A percentile compares a stretch with the other conserved stretches of the same genome.
Conservation (phyloP, 495 filamentous ascomycete genomes). For the Aspergillus asperescens region DNA sequence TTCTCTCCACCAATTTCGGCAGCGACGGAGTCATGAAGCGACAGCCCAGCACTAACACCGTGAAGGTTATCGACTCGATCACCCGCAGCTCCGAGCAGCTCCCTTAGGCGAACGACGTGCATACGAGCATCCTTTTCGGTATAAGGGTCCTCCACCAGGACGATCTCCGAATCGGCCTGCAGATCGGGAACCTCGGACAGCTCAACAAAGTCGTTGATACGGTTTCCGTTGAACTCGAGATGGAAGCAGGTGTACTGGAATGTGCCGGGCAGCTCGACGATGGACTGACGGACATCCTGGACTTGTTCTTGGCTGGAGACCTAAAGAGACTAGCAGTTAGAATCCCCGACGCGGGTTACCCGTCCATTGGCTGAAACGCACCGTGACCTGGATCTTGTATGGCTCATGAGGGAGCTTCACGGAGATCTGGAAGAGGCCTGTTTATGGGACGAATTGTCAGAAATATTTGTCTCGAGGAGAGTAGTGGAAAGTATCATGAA, state of each 20-base stretch:
- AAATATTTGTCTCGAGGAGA: background rate
- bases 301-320: constrained; percentile 92
- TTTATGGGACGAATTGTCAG: background rate
- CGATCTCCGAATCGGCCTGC: constrained; percentile 65
- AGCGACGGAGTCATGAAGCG: constrained; percentile 74
- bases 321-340: constrained; percentile 40
- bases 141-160: constrained; percentile 90
- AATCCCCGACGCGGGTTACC: background rate
- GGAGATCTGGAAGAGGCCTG: constrained; percentile 71
- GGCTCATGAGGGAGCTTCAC: constrained; percentile 79
- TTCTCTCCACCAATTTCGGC: constrained; percentile 37
- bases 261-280: constrained; percentile 88
- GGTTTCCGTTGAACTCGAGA: constrained; percentile 76
- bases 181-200: constrained; percentile 86
- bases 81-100: constrained; percentile 86
- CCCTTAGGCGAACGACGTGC: constrained; percentile 83
- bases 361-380: constrained; percentile 29
- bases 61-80: constrained; percentile 83
- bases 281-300: constrained; percentile 94
- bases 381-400: constrained; percentile 77
- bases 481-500: background rate
- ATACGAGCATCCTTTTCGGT: constrained; percentile 97
- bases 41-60: constrained; percentile 79
- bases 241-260: constrained; percentile 99
- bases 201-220: constrained; percentile 92